A percentile compares a stretch with the other conserved stretches of the same genome.
Conservation (phyloP, 306 rosid species). For the Corylus avellana region DNA sequence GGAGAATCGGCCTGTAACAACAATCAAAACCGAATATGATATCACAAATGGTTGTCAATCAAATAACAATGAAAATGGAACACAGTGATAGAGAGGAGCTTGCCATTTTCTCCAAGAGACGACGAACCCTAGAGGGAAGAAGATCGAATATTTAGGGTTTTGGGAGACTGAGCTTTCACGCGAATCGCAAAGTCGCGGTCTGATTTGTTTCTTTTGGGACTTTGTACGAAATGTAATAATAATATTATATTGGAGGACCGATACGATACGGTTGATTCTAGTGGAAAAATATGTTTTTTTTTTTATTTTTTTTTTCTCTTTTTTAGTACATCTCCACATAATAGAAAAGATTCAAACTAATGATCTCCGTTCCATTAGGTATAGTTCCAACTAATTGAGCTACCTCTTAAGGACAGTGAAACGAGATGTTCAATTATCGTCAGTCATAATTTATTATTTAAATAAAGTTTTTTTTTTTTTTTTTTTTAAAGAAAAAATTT, state of each 20-base stretch:
- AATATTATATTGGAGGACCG: neutral
- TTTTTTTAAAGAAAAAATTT: too few relatives aligned
- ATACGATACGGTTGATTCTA: neutral
- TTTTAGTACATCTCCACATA: too few relatives aligned
- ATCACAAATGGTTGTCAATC: neutral
- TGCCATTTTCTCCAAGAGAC: constrained; percentile 43
- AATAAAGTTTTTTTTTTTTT: too few relatives aligned
- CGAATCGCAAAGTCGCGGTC: neutral
- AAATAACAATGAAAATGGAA: constrained; percentile 2
- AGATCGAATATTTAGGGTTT: constrained; percentile 44
- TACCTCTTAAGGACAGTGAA: too few relatives aligned
- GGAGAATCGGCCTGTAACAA: constrained; percentile 79
- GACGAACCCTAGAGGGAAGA: constrained; percentile 10
- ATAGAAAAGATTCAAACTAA: too few relatives aligned
- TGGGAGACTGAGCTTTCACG: neutral
- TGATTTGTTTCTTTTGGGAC: constrained; percentile 53
- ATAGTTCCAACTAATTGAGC: too few relatives aligned
- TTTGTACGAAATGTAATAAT: constrained; percentile 23
- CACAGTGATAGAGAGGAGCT: constrained; percentile 1
- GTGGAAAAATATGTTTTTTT: too few relatives aligned
- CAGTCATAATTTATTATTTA: too few relatives aligned
- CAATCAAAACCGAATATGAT: neutral
- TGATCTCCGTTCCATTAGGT: too few relatives aligned
- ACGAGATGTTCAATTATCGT: neutral
- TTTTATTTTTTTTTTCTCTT: too few relatives aligned